These are phyloP conservation scores for Exserohilum rostratum DNA, from an alignment of 2,329 filamentous ascomycete species.

Conservation along the genomic window DNA sequence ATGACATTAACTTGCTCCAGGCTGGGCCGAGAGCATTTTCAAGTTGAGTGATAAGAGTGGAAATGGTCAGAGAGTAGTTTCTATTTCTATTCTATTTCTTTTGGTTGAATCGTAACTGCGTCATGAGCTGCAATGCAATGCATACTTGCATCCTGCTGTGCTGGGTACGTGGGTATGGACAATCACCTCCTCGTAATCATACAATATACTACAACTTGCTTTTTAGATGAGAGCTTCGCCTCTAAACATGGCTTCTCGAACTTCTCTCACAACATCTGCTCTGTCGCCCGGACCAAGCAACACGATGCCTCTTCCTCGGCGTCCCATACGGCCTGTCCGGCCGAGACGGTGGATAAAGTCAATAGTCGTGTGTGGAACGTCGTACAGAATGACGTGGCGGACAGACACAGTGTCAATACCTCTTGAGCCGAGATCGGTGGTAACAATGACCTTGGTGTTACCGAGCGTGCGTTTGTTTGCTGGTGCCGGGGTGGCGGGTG, in stretches of 20 bases:
- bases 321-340: constrained; percentile 88
- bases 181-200: not conserved
- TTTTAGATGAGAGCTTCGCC: constrained; percentile 56
- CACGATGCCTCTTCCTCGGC: constrained; percentile 86
- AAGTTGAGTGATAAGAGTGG: too few relatives aligned
- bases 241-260: constrained; percentile 73
- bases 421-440: constrained; percentile 88
- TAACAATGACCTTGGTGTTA: constrained; percentile 90
- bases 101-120: too few relatives aligned
- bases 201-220: not conserved
- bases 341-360: constrained; percentile 98
- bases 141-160: too few relatives aligned
- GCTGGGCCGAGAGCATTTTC: too few relatives aligned
- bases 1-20: too few relatives aligned
- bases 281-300: constrained; percentile 88
- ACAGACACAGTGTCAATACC: constrained; percentile 95
- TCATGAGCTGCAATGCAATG: too few relatives aligned
- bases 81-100: too few relatives aligned
- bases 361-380: constrained; percentile 96
- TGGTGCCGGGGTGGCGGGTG: constrained; percentile 1
- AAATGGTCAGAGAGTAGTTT: too few relatives aligned
- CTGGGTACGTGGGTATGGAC: not conserved
- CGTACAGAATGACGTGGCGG: constrained; percentile 88
- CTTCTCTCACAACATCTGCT: constrained; percentile 87
- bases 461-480: constrained; percentile 58